These are phyloP conservation scores for Wilcoxina mikolae DNA, from an alignment of 495 filamentous ascomycete species.

Conservation along the genomic window DNA sequence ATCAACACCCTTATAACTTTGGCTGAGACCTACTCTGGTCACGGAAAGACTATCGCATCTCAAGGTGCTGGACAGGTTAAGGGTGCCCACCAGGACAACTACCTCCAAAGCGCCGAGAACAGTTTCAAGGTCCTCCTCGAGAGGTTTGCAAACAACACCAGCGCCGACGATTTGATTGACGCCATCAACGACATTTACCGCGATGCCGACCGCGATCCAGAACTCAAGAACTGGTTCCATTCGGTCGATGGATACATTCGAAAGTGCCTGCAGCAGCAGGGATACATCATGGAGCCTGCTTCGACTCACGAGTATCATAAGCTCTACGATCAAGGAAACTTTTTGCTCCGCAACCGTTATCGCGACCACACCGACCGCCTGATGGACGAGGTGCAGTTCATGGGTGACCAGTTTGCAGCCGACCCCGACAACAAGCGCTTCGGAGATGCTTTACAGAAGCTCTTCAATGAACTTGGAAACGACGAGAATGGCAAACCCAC, in stretches of 20 bases:
- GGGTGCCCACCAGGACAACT: constrained; percentile 47
- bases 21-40: constrained; percentile 73
- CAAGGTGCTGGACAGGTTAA: constrained; percentile 53
- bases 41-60: constrained; percentile 47
- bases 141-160: constrained; percentile 90
- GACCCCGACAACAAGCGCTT: constrained; percentile 78
- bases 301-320: constrained; percentile 71
- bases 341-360: constrained; percentile 79
- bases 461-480: constrained; percentile 78
- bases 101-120: constrained; percentile 54
- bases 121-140: constrained; percentile 79
- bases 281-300: constrained; percentile 73
- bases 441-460: constrained; percentile 55
- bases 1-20: constrained; percentile 70
- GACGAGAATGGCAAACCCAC: constrained; percentile 66
- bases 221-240: constrained; percentile 83
- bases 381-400: constrained; percentile 75
- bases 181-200: constrained; percentile 74
- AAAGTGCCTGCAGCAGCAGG: constrained; percentile 71
- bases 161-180: constrained; percentile 67
- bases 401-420: constrained; percentile 74
- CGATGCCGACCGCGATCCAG: constrained; percentile 81
- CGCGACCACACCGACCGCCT: constrained; percentile 74
- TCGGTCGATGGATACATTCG: constrained; percentile 60
- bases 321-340: constrained; percentile 75